These are phyloP conservation scores for Coemansia sp. DNA, from an alignment of 192 early-diverging fungal genomes.

Conservation along the genomic window DNA sequence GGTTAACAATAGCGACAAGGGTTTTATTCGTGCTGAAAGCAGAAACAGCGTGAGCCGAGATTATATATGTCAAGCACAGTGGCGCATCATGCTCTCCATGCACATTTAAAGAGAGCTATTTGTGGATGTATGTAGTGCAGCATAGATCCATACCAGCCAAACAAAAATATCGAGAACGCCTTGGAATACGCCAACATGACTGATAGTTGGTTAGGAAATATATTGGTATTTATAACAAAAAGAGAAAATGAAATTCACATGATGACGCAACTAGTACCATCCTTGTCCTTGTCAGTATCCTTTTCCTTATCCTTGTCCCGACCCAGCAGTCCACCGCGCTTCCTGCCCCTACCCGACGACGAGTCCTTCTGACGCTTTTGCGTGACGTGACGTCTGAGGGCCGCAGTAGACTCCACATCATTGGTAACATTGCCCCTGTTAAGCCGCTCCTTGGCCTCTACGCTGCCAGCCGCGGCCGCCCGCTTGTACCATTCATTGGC, in stretches of 20 bases:
- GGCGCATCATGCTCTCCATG: no score
- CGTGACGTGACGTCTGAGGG: slow-evolving; percentile 55
- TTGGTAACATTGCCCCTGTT: slow-evolving; percentile 31
- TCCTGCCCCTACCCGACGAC: slow-evolving; percentile 31
- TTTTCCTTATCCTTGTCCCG: slow-evolving; percentile 28
- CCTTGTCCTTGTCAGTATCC: slow-evolving; percentile 42
- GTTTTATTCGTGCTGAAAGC: slow-evolving; percentile 10
- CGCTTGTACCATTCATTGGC: slow-evolving; percentile 70
- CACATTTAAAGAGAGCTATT: no score
- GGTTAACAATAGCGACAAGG: not conserved
- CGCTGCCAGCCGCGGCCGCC: slow-evolving; percentile 63
- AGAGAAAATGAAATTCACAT: slow-evolving; percentile 25
- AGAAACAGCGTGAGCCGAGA: slow-evolving; percentile 29
- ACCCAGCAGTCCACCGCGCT: slow-evolving; percentile 32
- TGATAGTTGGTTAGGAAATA: not conserved
- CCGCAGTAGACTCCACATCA: slow-evolving; percentile 41
- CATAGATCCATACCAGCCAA: no score
- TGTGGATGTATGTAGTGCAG: no score
- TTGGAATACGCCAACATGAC: not conserved
- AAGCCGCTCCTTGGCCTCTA: slow-evolving; percentile 57
- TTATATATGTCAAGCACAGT: no score
- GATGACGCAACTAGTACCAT: slow-evolving; percentile 43
- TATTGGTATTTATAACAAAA: not conserved
- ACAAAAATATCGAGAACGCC: no score
- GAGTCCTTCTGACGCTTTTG: slow-evolving; percentile 58